phyloP scores from a whole-genome alignment of 2,329 filamentous ascomycete genomes.

The Lasiodiplodia theobromae region DNA sequence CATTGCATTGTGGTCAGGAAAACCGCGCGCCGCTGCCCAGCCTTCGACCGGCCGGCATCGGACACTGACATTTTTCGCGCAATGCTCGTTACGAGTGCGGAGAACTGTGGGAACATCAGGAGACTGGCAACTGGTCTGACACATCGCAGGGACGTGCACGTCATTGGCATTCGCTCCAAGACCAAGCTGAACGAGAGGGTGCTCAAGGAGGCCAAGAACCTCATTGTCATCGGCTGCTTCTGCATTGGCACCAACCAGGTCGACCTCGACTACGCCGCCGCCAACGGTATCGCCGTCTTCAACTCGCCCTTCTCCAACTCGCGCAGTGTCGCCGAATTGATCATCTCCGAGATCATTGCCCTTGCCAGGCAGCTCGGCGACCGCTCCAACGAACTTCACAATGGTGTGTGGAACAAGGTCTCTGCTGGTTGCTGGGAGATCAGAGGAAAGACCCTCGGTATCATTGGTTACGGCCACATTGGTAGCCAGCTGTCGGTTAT shows the following conservation, averaged over 20 bases:
- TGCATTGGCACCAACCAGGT: conserved; percentile 99
- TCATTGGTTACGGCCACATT: conserved; percentile 97
- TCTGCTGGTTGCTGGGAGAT: conserved; percentile 98
- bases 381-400: conserved; percentile 92
- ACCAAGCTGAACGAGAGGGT: conserved; percentile 90
- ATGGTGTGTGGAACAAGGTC: conserved; percentile 97
- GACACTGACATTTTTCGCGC: conserved; percentile 17
- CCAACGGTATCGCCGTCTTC: conserved; percentile 93
- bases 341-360: conserved; percentile 91
- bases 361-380: conserved; percentile 93
- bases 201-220: conserved; percentile 86
- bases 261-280: conserved; percentile 81
- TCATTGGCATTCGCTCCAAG: conserved; percentile 97
- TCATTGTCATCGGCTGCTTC: conserved; percentile 97
- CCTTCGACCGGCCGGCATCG: conserved; percentile 8
- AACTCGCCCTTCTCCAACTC: conserved; percentile 99
- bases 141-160: conserved; percentile 79
- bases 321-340: conserved; percentile 92
- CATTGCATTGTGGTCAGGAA: background rate
- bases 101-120: conserved; percentile 22
- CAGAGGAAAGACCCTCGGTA: conserved; percentile 94
- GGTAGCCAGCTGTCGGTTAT: conserved; percentile 94
- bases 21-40: background rate
- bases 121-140: conserved; percentile 21
- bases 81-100: conserved; percentile 1